A percentile compares a stretch with the other conserved stretches of the same genome.
phyloP scores from a whole-genome alignment of 257 asterid genomes.

The Buddleja alternifolia region DNA sequence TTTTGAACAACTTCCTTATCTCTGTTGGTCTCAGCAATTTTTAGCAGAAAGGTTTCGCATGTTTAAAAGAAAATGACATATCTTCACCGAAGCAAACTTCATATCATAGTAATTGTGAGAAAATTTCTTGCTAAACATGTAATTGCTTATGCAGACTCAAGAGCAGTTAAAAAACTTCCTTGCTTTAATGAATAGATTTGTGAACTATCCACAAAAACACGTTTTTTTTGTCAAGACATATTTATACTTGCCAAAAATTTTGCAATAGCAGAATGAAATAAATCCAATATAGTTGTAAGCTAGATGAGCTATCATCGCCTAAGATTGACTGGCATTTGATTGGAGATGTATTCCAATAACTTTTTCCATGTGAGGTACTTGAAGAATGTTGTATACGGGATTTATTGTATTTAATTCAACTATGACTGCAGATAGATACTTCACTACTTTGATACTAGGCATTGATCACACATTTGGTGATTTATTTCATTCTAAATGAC shows the following conservation, averaged over 20 bases:
- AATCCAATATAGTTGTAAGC: not conserved
- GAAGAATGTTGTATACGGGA: not conserved
- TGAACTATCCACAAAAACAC: not conserved
- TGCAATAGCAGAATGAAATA: constrained; percentile 6
- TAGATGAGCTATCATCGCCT: not conserved
- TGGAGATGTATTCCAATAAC: constrained; percentile 13
- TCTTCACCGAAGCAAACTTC: not conserved
- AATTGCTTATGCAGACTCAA: not conserved
- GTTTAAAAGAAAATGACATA: constrained; percentile 15
- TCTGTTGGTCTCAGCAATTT: constrained; percentile 22
- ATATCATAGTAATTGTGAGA: constrained; percentile 5
- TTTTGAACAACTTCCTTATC: no score
- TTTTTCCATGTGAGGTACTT: constrained; percentile 1
- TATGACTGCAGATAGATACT: not conserved
- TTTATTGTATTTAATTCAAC: not conserved
- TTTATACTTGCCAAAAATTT: constrained; percentile 2
- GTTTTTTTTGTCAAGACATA: not conserved
- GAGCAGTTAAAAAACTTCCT: not conserved
- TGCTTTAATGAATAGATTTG: not conserved
- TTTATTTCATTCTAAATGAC: constrained; percentile 24
- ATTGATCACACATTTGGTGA: constrained; percentile 1
- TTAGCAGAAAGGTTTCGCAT: constrained; percentile 16
- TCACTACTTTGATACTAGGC: constrained; percentile 13
- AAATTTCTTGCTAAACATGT: not conserved
- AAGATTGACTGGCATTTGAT: constrained; percentile 3